Percentiles rank a stretch among this genome's conserved stretches.
Conservation (phyloP, 306 rosid genomes). For the Ormosia emarginata region DNA sequence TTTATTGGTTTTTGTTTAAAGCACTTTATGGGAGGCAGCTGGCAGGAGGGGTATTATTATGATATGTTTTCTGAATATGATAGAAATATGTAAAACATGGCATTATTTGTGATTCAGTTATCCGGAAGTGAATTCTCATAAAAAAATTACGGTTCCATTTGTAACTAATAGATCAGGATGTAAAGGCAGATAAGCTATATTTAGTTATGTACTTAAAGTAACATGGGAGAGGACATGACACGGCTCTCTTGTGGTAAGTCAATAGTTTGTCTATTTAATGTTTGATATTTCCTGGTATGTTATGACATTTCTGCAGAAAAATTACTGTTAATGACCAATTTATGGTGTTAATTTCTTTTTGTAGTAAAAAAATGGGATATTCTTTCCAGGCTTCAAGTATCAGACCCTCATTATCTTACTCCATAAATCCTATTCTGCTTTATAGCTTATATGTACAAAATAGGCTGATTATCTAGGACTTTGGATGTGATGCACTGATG, state of each 20-base stretch:
- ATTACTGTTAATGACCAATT: neutral
- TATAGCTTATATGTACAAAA: neutral
- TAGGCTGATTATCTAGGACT: neutral
- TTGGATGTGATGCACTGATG: neutral
- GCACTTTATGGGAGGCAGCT: neutral
- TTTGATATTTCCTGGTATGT: constrained; percentile 2
- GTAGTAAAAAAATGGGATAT: neutral
- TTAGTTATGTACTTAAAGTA: neutral
- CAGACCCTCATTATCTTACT: neutral
- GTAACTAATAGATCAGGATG: neutral
- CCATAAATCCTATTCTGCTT: neutral
- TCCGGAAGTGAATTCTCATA: neutral
- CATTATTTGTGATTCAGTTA: neutral
- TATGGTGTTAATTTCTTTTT: neutral
- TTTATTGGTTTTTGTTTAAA: neutral
- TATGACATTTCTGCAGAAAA: neutral
- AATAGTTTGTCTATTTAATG: neutral
- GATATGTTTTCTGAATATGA: neutral
- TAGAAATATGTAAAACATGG: neutral
- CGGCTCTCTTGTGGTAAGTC: neutral
- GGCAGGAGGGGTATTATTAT: neutral
- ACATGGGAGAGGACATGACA: constrained; percentile 1
- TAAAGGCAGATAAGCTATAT: neutral
- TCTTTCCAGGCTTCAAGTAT: neutral
- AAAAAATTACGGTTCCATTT: neutral